Evolutionary conservation across 1,284 basidiomycete genomes (phyloP).

Genomic region (Termitomyces sp.): DNA sequence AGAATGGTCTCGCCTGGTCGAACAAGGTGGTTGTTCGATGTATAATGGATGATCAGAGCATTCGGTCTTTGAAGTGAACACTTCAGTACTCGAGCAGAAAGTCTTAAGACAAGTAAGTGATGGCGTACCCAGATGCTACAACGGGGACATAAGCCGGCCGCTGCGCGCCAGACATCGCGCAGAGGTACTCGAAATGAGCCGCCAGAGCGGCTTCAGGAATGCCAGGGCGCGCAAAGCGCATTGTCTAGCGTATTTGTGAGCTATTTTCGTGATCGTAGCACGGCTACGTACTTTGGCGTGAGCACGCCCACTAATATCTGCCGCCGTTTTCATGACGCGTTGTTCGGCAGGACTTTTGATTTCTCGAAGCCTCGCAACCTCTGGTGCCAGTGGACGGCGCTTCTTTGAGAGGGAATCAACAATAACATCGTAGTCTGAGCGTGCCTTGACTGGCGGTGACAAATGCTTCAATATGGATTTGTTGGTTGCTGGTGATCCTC

Average conservation of each 20-base stretch:
- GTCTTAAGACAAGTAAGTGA: neutral
- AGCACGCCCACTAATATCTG: constrained; percentile 70
- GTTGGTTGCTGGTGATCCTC: constrained; percentile 28
- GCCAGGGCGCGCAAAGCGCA: constrained; percentile 75
- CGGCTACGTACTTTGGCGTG: constrained; percentile 62
- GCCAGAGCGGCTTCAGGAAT: constrained; percentile 72
- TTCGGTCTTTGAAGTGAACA: constrained; percentile 52
- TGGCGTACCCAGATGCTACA: constrained; percentile 81
- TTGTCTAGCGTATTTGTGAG: constrained; percentile 46
- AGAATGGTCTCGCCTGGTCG: constrained; percentile 74
- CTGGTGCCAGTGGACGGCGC: constrained; percentile 49
- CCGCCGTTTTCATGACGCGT: constrained; percentile 66
- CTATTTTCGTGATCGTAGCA: neutral
- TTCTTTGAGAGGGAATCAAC: constrained; percentile 44
- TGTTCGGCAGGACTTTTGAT: constrained; percentile 74
- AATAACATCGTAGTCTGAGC: constrained; percentile 45
- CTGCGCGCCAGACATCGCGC: constrained; percentile 73
- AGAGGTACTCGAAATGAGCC: constrained; percentile 87
- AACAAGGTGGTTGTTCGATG: constrained; percentile 79
- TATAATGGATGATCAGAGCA: constrained; percentile 88
- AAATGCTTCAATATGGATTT: constrained; percentile 50
- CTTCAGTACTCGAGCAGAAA: neutral
- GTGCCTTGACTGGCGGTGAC: constrained; percentile 25
- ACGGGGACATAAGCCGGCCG: constrained; percentile 92
- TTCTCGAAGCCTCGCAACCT: constrained; percentile 57